Evolutionary conservation across 163 green algal species (phyloP).

Genomic region (Chloroidium sp.): DNA sequence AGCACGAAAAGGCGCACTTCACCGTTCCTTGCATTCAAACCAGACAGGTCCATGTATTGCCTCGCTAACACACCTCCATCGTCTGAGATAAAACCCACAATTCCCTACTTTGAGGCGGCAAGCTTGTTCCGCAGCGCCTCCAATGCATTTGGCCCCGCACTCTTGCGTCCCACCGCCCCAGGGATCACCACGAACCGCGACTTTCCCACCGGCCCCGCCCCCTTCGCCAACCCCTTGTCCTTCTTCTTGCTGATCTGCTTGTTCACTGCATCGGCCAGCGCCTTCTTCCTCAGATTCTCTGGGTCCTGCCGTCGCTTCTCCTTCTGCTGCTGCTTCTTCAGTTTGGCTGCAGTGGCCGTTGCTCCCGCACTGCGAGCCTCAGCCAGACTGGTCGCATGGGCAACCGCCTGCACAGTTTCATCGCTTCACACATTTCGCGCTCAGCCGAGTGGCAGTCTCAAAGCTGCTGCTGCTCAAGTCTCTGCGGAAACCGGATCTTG

Average conservation of each 20-base stretch:
- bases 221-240: conserved; percentile 19
- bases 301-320: no score
- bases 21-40: no score
- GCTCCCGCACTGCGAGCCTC: background rate
- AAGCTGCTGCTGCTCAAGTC: background rate
- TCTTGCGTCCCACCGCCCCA: conserved; percentile 41
- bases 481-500: background rate
- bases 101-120: background rate
- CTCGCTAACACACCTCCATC: no score
- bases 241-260: conserved; percentile 21
- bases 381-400: background rate
- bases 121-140: conserved; percentile 29
- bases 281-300: background rate
- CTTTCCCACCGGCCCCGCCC: conserved; percentile 9
- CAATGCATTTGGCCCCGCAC: conserved; percentile 40
- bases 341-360: background rate
- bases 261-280: background rate
- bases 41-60: no score
- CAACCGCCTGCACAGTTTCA: background rate
- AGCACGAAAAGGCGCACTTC: no score
- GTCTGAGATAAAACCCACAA: no score
- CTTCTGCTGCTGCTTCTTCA: no score
- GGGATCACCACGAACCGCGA: conserved; percentile 34
- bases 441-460: background rate
- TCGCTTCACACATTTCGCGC: no score